These are phyloP conservation scores for Sphagnum fallax DNA, from an alignment of 228 moss, liverwort and hornwort species.

Conservation along the genomic window DNA sequence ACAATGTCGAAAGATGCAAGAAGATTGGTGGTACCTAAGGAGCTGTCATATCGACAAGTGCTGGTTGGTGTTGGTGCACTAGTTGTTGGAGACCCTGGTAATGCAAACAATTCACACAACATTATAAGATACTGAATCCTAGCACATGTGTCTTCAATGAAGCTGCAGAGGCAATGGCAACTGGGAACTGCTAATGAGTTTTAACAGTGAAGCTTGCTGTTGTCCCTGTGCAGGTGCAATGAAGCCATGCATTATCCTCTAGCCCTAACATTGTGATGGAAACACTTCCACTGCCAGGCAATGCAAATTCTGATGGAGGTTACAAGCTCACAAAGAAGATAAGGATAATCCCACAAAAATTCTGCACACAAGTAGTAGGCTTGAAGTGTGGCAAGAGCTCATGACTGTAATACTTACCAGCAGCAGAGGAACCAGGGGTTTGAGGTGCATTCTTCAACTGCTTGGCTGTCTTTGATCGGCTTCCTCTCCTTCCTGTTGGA, in stretches of 20 bases:
- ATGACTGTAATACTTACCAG: conserved; percentile 16
- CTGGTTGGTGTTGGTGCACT: conserved; percentile 74
- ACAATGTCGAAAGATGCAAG: conserved; percentile 1
- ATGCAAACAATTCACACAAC: background rate
- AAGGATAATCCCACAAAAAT: no score
- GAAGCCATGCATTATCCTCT: no score
- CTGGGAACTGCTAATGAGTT: no score
- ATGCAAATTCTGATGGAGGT: background rate
- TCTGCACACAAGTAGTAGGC: no score
- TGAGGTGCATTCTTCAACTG: conserved; percentile 59
- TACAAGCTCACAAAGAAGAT: no score
- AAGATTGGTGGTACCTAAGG: conserved; percentile 42
- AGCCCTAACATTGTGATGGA: background rate
- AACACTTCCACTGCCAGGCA: no score
- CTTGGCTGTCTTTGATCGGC: conserved; percentile 58
- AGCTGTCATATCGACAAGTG: conserved; percentile 90
- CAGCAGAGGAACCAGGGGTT: conserved; percentile 50
- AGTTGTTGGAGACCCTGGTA: conserved; percentile 55
- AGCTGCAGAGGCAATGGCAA: no score
- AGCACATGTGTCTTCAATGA: no score
- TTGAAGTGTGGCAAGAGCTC: background rate
- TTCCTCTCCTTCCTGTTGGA: conserved; percentile 24
- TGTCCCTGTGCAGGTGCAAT: no score
- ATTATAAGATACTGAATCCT: no score
- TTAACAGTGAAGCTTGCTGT: no score